Evolutionary conservation across 108 stramenopile species (phyloP), one percentile per base, ranked within the genome.

Genomic region (Skeletonema costatum): DNA sequence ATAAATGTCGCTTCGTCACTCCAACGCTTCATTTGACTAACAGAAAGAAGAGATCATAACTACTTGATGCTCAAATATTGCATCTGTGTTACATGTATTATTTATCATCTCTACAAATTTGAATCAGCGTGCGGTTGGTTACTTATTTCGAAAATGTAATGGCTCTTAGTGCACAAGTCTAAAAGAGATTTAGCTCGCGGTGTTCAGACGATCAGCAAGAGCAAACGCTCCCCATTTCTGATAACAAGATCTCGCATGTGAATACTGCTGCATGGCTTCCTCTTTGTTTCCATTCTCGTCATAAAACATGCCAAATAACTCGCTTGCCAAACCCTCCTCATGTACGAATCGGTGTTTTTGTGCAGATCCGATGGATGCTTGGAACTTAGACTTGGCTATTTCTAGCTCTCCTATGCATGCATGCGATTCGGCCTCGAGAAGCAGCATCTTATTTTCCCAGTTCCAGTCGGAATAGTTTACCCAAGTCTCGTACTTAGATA

Each of bases 251-350:
- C 44, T 46, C 16, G 60, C 60, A 14, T 13, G 14, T 14, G 32
- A 13, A 33, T 35, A 33, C 14, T 61, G 60, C 60, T 61, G 14
- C 60, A n/a, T 35, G 0, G 32, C 60, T 35, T 61, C 35, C 0
- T 31, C 35, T 11, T 12, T 4, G 14, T 35, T 61, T 31, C 60
- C 60, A 61, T 21, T 61, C 16, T 61, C 60, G 3, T 35, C 60
- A 16, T 11, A 41, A 48, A 60, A 75, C 17, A 60, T 33, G 6
- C 66, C 74, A 8, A 66, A 65, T 9, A 67, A 14, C 32, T 75
- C 74, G 5, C 31, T 67, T 2, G 66, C 66, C 1, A 75, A 4
- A 2, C 66, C 74, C 33, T 67, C 66, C n/a, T 75, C 74, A 29
- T 75, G 66, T 3, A 25, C n/a, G 48, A 75, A 67, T 46, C 64